Percentiles rank a stretch among this genome's conserved stretches.
phyloP scores from a whole-genome alignment of 148 eudicot species.

The Pharnaceum exiguum region DNA sequence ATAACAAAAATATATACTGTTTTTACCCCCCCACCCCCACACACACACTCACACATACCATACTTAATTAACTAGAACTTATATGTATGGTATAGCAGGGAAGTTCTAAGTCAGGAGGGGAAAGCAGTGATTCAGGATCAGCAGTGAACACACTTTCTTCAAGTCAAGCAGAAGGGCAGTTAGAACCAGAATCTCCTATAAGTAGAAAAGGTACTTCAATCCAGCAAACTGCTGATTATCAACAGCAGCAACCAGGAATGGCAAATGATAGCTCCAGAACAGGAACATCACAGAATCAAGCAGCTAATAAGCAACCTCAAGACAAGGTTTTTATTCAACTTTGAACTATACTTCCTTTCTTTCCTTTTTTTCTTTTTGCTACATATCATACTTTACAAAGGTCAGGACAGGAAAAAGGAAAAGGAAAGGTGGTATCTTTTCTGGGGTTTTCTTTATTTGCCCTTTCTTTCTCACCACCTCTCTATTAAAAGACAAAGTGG shows the following conservation, averaged over 20 bases:
- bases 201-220: conserved; percentile 36
- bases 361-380: background rate
- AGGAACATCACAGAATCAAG: conserved; percentile 42
- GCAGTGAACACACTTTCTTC: conserved; percentile 59
- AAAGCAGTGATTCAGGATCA: conserved; percentile 71
- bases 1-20: background rate
- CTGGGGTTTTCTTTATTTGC: background rate
- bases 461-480: background rate
- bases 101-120: conserved; percentile 69
- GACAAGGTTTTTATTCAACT: conserved; percentile 51
- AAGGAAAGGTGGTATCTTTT: background rate
- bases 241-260: conserved; percentile 36
- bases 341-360: background rate
- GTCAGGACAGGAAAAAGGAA: background rate
- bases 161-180: conserved; percentile 44
- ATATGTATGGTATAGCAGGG: conserved; percentile 32
- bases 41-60: too few relatives aligned
- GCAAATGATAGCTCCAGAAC: conserved; percentile 40
- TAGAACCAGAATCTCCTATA: conserved; percentile 62
- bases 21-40: background rate
- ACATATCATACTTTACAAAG: background rate
- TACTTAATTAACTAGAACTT: too few relatives aligned
- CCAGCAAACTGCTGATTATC: conserved; percentile 17
- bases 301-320: conserved; percentile 35
- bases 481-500: conserved; percentile 19